Percentiles rank a stretch among this genome's conserved stretches.
These are phyloP conservation scores for Blakeslea trispora DNA, from an alignment of 371 early-diverging fungal genomes.

Conservation along the genomic window DNA sequence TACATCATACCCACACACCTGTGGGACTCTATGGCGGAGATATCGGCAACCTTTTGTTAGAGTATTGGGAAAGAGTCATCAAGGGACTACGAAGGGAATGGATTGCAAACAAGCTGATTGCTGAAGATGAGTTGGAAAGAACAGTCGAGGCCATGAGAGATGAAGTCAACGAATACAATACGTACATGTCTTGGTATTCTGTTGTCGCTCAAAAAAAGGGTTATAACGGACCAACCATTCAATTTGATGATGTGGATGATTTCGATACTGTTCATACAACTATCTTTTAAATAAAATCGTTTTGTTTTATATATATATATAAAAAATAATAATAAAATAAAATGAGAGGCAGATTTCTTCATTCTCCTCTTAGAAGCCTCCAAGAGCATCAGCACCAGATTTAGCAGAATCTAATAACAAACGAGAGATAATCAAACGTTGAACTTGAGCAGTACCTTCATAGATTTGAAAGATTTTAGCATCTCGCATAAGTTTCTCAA, in stretches of 20 bases:
- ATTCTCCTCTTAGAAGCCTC: constrained; percentile 40
- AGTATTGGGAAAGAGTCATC: constrained; percentile 45
- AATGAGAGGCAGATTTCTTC: no score
- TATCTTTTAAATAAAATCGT: constrained; percentile 19
- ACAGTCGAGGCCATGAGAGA: constrained; percentile 27
- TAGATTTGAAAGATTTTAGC: constrained; percentile 96
- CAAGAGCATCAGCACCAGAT: constrained; percentile 41
- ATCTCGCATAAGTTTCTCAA: constrained; percentile 91
- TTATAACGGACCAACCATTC: constrained; percentile 42
- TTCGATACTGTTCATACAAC: constrained; percentile 24
- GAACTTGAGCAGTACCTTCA: constrained; percentile 96
- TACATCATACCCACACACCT: constrained; percentile 47
- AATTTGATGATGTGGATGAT: constrained; percentile 41
- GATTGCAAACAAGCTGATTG: constrained; percentile 36
- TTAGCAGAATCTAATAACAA: constrained; percentile 62
- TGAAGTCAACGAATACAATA: constrained; percentile 40
- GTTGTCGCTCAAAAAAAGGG: constrained; percentile 51
- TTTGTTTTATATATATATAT: no score
- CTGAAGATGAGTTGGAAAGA: constrained; percentile 39
- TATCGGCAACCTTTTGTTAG: constrained; percentile 35
- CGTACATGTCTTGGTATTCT: constrained; percentile 53
- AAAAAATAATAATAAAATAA: no score
- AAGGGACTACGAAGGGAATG: constrained; percentile 33
- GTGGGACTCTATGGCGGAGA: constrained; percentile 42
- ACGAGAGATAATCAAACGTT: constrained; percentile 88